Evolutionary conservation across 2,329 filamentous ascomycete genomes (phyloP), one percentile per base, ranked within the genome.

Genomic region (Arthrinium phaeospermum): DNA sequence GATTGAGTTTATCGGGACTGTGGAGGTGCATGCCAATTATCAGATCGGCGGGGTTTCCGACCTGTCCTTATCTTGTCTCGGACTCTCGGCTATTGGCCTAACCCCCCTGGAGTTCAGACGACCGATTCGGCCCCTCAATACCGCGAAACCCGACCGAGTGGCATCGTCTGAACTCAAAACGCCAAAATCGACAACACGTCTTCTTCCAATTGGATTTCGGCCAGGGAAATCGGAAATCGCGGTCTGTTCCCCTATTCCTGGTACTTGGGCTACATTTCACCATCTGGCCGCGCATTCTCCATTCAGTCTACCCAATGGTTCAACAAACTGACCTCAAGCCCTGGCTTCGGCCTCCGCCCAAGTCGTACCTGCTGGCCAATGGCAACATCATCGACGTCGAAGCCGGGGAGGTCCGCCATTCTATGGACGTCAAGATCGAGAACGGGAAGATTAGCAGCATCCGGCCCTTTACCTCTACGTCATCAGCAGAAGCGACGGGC

Each of bases 371-470:
- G 3, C 49, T 79, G 27, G 71, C 68, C 67, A 76, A 78, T 45
- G 78, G 74, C 67, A 78, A 72, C 70, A 49, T 79, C 22, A 73
- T 79, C 51, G 77, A 78, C 51, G 76, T 78, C 4, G 72, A 51
- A 2, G 51, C 71, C 12, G 77, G 78, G 68, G 64, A 45, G 5
- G 72, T 78, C 14, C 72, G 67, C 44, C 37, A 68, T 27, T 45
- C 68, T 3, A 72, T 70, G 24, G 71, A 72, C 1, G 75, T 79
- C 22, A 70, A 27, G 16, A 70, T 78, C 46, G 44, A 69, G 10
- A 70, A 75, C 57, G 77, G 78, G 49, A 71, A 72, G 45, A 77
- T 79, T 49, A 67, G 69, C 14, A 73, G 73, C 45, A 71, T 76
- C 30, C 72, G 72, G 16, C 71, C 75, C 30, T 41, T 64, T 7